Conservation (phyloP, 306 rosid genomes). For the Parietaria judaica region DNA sequence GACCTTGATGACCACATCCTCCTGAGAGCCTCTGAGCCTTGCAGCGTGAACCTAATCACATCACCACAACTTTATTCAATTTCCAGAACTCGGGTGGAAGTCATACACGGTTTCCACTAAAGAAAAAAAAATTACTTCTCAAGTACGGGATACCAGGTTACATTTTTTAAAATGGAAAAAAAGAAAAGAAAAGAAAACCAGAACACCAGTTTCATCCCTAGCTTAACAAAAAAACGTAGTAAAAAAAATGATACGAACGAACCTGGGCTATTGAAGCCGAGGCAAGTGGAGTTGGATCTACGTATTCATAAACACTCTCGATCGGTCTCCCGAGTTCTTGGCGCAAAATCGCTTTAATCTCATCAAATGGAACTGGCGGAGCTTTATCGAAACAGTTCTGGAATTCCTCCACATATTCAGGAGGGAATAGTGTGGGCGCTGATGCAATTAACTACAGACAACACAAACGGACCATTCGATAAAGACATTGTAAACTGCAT, state of each 20-base stretch:
- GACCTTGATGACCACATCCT: constrained; percentile 93
- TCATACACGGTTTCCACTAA: too few relatives aligned
- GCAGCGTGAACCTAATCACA: constrained; percentile 78
- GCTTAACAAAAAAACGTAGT: not conserved
- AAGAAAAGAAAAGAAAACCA: constrained; percentile 3
- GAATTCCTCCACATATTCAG: constrained; percentile 91
- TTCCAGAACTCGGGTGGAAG: not conserved
- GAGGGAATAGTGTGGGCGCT: constrained; percentile 85
- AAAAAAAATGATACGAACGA: constrained; percentile 5
- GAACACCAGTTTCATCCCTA: not conserved
- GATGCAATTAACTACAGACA: constrained; percentile 76
- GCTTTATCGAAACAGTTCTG: constrained; percentile 92
- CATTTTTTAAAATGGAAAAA: not conserved
- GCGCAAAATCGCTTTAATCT: constrained; percentile 58
- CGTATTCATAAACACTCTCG: constrained; percentile 73
- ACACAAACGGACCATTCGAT: constrained; percentile 26
- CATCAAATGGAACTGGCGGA: constrained; percentile 73
- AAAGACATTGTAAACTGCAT: constrained; percentile 7
- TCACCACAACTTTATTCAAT: constrained; percentile 18
- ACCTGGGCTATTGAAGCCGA: constrained; percentile 98
- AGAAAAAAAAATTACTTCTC: too few relatives aligned
- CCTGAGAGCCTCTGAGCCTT: constrained; percentile 77
- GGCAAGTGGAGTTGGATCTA: constrained; percentile 82
- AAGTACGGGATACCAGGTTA: too few relatives aligned
- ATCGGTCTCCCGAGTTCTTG: constrained; percentile 77